Evolutionary conservation across 2,329 filamentous ascomycete genomes (phyloP).

Genomic region (Hyphodiscus sp.): DNA sequence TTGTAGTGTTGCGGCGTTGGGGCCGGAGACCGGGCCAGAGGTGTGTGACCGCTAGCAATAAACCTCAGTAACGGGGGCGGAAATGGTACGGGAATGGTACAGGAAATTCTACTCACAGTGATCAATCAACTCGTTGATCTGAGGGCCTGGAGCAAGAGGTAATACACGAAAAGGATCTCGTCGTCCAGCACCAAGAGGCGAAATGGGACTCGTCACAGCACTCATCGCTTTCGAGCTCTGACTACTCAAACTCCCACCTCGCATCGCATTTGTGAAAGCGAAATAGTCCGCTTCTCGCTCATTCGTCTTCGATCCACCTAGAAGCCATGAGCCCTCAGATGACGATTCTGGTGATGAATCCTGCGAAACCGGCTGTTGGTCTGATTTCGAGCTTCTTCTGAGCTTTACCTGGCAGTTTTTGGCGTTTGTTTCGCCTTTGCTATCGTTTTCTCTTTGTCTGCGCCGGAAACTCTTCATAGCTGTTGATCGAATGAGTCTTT

Average conservation of each 20-base stretch:
- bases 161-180: not conserved
- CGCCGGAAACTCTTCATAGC: conserved; percentile 10
- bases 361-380: not conserved
- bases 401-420: not conserved
- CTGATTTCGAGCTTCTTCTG: not conserved
- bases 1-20: not conserved
- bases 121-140: conserved; percentile 6
- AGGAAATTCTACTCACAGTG: conserved; percentile 3
- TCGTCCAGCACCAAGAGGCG: conserved; percentile 2
- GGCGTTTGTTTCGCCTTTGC: not conserved
- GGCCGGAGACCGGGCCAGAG: conserved; percentile 7
- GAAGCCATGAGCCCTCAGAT: not conserved
- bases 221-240: not conserved
- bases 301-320: not conserved
- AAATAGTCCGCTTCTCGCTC: not conserved
- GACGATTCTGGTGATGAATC: not conserved
- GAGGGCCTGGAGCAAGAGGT: not conserved
- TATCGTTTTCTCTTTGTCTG: not conserved
- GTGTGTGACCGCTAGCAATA: not conserved
- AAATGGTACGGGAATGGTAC: too few species aligned
- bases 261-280: not conserved
- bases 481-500: conserved; percentile 5
- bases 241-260: not conserved
- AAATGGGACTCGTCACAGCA: not conserved
- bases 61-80: not conserved